phyloP scores from a whole-genome alignment of 805 yeast genomes.

The Candida germanica region DNA sequence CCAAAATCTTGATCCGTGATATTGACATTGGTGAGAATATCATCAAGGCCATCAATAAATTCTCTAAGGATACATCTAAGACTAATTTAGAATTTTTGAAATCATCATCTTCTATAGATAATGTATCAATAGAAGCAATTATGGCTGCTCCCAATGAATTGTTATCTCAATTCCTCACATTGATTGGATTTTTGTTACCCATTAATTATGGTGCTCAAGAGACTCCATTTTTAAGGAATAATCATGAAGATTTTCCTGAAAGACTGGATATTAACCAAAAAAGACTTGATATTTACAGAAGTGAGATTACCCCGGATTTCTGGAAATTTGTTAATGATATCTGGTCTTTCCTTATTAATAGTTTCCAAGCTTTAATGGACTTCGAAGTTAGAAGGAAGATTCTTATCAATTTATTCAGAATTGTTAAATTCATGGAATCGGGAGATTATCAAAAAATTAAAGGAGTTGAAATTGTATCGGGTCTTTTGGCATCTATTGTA shows the following conservation, averaged over 20 bases:
- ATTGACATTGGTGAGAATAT: constrained; percentile 49
- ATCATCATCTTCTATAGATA: constrained; percentile 6
- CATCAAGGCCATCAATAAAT: constrained; percentile 48
- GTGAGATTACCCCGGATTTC: constrained; percentile 20
- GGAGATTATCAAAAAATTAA: constrained; percentile 29
- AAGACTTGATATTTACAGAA: constrained; percentile 29
- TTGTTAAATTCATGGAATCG: constrained; percentile 39
- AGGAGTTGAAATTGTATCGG: constrained; percentile 36
- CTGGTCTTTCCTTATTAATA: constrained; percentile 53
- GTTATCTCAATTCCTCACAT: constrained; percentile 49
- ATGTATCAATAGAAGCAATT: constrained; percentile 60
- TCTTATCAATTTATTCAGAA: constrained; percentile 51
- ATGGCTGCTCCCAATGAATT: constrained; percentile 74
- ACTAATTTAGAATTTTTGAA: constrained; percentile 3
- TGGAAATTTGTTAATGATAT: constrained; percentile 42
- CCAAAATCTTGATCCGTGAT: constrained; percentile 44
- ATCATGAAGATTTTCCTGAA: constrained; percentile 20
- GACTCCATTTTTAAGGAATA: constrained; percentile 26
- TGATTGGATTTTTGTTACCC: constrained; percentile 62
- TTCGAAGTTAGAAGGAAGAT: constrained; percentile 57
- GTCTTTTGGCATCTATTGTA: constrained; percentile 56
- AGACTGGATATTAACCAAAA: constrained; percentile 24
- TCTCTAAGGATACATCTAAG: constrained; percentile 29
- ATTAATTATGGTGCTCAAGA: constrained; percentile 26
- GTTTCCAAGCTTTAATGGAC: constrained; percentile 73